phyloP scores from a whole-genome alignment of 148 eudicot species.

The Vaccinium corymbosum region DNA sequence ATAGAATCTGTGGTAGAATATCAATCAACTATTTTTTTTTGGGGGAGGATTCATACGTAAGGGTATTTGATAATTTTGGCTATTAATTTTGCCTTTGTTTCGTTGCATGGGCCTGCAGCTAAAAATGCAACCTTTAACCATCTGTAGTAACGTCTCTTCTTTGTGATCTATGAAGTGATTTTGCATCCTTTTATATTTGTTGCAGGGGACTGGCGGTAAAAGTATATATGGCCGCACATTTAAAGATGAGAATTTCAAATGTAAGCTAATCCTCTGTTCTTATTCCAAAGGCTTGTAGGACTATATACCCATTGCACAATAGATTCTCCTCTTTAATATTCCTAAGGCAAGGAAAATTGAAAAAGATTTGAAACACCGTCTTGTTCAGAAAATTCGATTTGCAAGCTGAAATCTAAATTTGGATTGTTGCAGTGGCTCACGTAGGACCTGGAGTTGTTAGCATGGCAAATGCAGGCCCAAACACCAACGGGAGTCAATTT shows the following conservation, averaged over 20 bases:
- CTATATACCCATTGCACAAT: background rate
- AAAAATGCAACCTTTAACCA: background rate
- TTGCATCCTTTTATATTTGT: background rate
- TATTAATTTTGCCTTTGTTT: background rate
- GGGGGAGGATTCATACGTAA: background rate
- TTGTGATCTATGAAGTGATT: slow-evolving; percentile 11
- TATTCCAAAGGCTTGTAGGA: background rate
- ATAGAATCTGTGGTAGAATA: background rate
- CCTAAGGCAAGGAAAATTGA: background rate
- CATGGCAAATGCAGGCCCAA: slow-evolving; percentile 99
- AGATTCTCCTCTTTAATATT: background rate
- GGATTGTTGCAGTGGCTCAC: slow-evolving; percentile 55
- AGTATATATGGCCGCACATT: slow-evolving; percentile 95
- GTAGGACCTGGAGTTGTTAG: slow-evolving; percentile 90
- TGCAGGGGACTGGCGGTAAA: slow-evolving; percentile 98
- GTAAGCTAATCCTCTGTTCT: slow-evolving; percentile 45
- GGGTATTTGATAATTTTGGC: background rate
- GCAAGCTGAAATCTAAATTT: background rate
- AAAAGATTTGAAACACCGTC: background rate
- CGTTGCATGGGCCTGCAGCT: background rate
- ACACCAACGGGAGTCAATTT: slow-evolving; percentile 95
- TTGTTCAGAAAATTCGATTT: background rate
- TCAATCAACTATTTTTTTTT: background rate
- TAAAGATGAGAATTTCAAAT: slow-evolving; percentile 88
- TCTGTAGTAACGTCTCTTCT: background rate